Conservation (phyloP, 352 stramenopile genomes). For the Pythium aquatile region DNA sequence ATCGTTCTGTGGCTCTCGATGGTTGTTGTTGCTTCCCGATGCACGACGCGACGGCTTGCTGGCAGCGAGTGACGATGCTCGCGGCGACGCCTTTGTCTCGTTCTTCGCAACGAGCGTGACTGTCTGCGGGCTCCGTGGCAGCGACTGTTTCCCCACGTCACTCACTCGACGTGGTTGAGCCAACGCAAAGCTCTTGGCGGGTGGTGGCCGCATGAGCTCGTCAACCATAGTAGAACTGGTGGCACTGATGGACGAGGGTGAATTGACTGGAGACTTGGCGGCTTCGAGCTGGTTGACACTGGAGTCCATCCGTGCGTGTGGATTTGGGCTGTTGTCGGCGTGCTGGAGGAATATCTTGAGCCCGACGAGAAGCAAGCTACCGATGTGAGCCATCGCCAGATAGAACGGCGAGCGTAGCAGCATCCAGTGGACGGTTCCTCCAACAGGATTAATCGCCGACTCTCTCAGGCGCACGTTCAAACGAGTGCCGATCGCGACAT, state of each 20-base stretch:
- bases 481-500: constrained; percentile 54
- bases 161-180: constrained; percentile 9
- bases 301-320: background rate
- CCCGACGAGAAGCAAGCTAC: constrained; percentile 55
- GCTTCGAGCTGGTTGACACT: background rate
- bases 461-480: constrained; percentile 69
- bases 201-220: constrained; percentile 38
- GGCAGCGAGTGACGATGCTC: background rate
- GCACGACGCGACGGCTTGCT: background rate
- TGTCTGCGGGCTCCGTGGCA: constrained; percentile 2
- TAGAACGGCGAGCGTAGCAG: constrained; percentile 67
- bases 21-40: constrained; percentile 22
- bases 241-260: background rate
- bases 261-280: background rate
- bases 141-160: constrained; percentile 8
- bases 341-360: constrained; percentile 84
- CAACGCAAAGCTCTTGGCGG: constrained; percentile 17
- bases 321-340: constrained; percentile 6
- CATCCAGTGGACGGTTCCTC: constrained; percentile 73
- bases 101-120: background rate
- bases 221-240: constrained; percentile 23
- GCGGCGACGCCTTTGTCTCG: constrained; percentile 4
- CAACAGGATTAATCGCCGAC: constrained; percentile 74
- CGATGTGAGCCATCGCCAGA: constrained; percentile 56
- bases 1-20: constrained; percentile 22